Conservation (phyloP, 78 protist genomes). For the Dictyostelium purpureum region DNA sequence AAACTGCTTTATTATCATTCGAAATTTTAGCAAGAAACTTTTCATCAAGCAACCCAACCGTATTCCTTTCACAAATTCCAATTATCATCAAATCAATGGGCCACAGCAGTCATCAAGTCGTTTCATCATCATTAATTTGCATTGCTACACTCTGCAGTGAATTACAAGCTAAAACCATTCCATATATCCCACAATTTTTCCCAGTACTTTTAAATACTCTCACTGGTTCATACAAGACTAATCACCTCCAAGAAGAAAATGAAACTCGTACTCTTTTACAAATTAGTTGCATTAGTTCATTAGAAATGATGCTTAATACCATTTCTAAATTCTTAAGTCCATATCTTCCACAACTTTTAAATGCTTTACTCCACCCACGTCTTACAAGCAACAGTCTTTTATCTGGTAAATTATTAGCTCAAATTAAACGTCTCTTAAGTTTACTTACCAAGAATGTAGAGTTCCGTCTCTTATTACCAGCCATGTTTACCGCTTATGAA, state of each 20-base stretch:
- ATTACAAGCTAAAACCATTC: slow-evolving; percentile 50
- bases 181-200: slow-evolving; percentile 79
- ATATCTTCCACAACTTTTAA: slow-evolving; percentile 37
- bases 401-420: slow-evolving; percentile 22
- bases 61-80: slow-evolving; percentile 39
- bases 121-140: slow-evolving; percentile 57
- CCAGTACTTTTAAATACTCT: slow-evolving; percentile 34
- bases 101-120: slow-evolving; percentile 40
- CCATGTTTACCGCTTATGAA: slow-evolving; percentile 67
- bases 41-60: not conserved
- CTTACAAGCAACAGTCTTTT: not conserved
- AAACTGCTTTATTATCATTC: slow-evolving; percentile 76
- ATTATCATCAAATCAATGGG: slow-evolving; percentile 48
- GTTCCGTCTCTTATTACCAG: slow-evolving; percentile 60
- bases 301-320: slow-evolving; percentile 73
- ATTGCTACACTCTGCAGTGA: slow-evolving; percentile 71
- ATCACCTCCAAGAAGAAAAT: not conserved
- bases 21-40: slow-evolving; percentile 76
- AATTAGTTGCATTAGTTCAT: slow-evolving; percentile 36
- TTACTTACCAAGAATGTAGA: slow-evolving; percentile 40
- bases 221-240: slow-evolving; percentile 13
- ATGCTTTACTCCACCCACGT: slow-evolving; percentile 60
- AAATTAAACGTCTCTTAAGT: slow-evolving; percentile 11
- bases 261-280: slow-evolving; percentile 65
- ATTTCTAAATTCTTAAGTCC: slow-evolving; percentile 64